phyloP scores from a whole-genome alignment of 345 rosid genomes.

The Arabidopsis thaliana region TAIR10.1 NC_003074.8:19093501-19094000 shows the following conservation, averaged over 20 bases:
- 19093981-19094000: slow-evolving; percentile 95
- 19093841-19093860: slow-evolving; percentile 10
- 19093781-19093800: slow-evolving; percentile 46
- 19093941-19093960: slow-evolving; percentile 63
- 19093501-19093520: slow-evolving; percentile 81
- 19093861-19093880: neutral
- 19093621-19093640: slow-evolving; percentile 6
- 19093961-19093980: slow-evolving; percentile 84
- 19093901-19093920: neutral
- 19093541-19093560: slow-evolving; percentile 81
- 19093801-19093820: slow-evolving; percentile 3
- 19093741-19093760: slow-evolving; percentile 89
- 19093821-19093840: slow-evolving; percentile 4
- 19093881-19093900: neutral
- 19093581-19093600: slow-evolving; percentile 82
- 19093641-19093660: slow-evolving; percentile 17
- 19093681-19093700: slow-evolving; percentile 85
- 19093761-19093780: slow-evolving; percentile 88
- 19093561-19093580: slow-evolving; percentile 80
- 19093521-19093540: slow-evolving; percentile 82
- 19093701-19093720: slow-evolving; percentile 74
- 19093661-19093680: slow-evolving; percentile 14
- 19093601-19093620: slow-evolving; percentile 1
- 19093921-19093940: slow-evolving; percentile 26
- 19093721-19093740: slow-evolving; percentile 70